Percentiles rank a stretch among this genome's conserved stretches.
Conservation (phyloP, 164 flowering plant genomes). For the Litsea cubeba region DNA sequence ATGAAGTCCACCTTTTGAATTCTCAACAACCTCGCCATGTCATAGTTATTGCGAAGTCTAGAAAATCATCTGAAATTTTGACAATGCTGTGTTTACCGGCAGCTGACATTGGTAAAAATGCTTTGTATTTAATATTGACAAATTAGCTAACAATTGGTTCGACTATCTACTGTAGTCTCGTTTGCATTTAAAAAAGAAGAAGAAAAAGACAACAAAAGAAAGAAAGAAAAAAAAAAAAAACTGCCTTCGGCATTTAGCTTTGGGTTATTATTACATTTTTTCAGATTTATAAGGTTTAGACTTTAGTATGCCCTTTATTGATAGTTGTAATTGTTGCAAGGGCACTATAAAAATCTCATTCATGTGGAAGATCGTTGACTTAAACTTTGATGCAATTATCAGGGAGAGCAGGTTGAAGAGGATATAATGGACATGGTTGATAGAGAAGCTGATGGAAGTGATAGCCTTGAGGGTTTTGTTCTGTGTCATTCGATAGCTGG, state of each 20-base stretch:
- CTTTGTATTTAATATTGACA: neutral
- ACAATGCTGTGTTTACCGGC: neutral
- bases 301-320: neutral
- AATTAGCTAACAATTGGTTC: no score
- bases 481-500: constrained; percentile 98
- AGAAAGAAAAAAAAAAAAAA: no score
- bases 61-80: neutral
- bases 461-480: constrained; percentile 99
- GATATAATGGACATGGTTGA: constrained; percentile 99
- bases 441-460: constrained; percentile 99
- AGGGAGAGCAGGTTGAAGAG: constrained; percentile 96
- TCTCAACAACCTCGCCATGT: no score
- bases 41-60: no score
- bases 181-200: no score
- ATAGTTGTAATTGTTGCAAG: neutral
- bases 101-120: neutral
- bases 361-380: constrained; percentile 1
- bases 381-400: constrained; percentile 14
- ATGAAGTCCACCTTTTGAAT: no score
- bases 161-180: no score
- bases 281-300: neutral
- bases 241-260: neutral
- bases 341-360: neutral
- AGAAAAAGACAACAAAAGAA: no score
- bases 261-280: no score